Percentiles rank a stretch among this genome's conserved stretches.
Conservation (phyloP, 75 land plant species). For the Selaginella moellendorffii region DNA sequence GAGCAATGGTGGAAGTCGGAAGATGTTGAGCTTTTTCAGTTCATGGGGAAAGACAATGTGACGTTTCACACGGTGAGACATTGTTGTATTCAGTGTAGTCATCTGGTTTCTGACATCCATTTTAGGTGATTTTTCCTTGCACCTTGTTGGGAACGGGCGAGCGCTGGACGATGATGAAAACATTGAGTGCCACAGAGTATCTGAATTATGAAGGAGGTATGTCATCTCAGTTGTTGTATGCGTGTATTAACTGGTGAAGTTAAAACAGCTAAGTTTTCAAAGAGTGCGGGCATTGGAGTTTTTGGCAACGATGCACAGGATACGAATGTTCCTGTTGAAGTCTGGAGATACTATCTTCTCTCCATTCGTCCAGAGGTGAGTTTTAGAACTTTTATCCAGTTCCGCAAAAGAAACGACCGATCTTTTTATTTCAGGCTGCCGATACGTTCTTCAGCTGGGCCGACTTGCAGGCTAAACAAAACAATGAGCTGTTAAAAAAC, state of each 20-base stretch:
- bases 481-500: slow-evolving; percentile 71
- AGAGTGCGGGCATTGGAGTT: slow-evolving; percentile 85
- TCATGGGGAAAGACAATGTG: slow-evolving; percentile 99
- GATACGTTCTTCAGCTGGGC: slow-evolving; percentile 89
- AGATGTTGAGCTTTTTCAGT: slow-evolving; percentile 87
- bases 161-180: slow-evolving; percentile 92
- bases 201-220: slow-evolving; percentile 94
- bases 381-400: background rate
- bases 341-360: slow-evolving; percentile 90
- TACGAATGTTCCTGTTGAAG: slow-evolving; percentile 77
- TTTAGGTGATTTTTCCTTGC: slow-evolving; percentile 91
- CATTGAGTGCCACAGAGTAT: slow-evolving; percentile 95
- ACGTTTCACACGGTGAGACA: slow-evolving; percentile 89
- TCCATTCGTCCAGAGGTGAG: slow-evolving; percentile 89
- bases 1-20: slow-evolving; percentile 92
- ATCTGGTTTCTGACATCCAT: background rate
- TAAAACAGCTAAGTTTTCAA: slow-evolving; percentile 88
- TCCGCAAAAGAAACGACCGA: background rate
- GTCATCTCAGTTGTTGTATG: background rate
- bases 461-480: slow-evolving; percentile 84
- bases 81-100: slow-evolving; percentile 1
- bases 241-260: background rate
- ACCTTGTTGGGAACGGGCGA: slow-evolving; percentile 89
- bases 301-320: slow-evolving; percentile 95
- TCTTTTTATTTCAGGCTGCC: slow-evolving; percentile 42